Evolutionary conservation across 169 alveolate species (phyloP), one percentile per base, ranked within the genome.

Genomic region (Plasmodium gonderi): DNA sequence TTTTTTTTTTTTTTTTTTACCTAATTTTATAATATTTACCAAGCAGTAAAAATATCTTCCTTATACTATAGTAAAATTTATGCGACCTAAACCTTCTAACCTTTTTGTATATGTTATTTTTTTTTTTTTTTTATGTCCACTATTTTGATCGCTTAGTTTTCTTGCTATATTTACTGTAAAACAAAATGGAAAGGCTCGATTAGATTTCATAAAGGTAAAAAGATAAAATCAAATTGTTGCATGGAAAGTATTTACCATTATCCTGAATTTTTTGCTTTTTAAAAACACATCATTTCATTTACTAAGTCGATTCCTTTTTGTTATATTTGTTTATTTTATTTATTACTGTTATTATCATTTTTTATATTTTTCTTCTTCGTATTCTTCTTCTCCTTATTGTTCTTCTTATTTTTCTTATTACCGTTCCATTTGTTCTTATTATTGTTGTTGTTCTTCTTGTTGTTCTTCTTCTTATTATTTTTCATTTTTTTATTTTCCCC

Each of bases 91-190:
- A 17, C 23, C 17, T 17, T 54, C 72, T 54, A 33, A 54, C 72
- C 5, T 78, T 29, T 33, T 20, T 40, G 67, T 65, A 36, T 79
- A 20, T 67, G 12, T 76, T 51, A 26, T 90, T 68, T 79, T 47
- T 68, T 36, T 11, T 40, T 11, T 44, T 29, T 7, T 44, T 29
- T 40, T 20, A 75, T 17, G 17, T 67, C 12, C 23, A 6, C 23
- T 17, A 5, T 64, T 20, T 74, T 76, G 54, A 6, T 47, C 9
- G 68, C 91, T 68, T 69, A 95, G 97, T 91, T 98, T 96, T 91
- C 96, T 98, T 80, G 98, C 98, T 38, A 97, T 98, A 26, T 95
- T 98, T 90, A 92, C 97, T 67, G 96, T 97, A 97, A 95, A 96
- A 65, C 91, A 96, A 72, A 97, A 96, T 67, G 98, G 98, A 47